These are phyloP conservation scores for Globisporangium abappressorium DNA, from an alignment of 352 stramenopile species.

Conservation along the genomic window DNA sequence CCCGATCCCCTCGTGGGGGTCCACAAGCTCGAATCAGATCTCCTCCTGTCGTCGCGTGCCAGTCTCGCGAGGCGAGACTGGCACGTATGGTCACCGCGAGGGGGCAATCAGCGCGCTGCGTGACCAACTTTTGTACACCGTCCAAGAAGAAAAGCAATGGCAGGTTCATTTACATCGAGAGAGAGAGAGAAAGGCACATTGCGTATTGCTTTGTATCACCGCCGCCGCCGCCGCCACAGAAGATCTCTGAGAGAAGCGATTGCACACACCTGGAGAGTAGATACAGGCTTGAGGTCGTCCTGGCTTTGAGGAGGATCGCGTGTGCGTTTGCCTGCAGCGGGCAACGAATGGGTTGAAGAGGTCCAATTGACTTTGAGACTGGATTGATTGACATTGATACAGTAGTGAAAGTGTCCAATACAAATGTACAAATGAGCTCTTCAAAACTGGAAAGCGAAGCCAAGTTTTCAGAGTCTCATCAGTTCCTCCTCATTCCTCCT, in stretches of 20 bases:
- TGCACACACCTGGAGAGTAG: not conserved
- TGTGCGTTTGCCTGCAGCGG: not conserved
- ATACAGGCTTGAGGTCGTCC: not conserved
- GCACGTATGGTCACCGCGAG: not conserved
- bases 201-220: not conserved
- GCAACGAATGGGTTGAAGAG: not conserved
- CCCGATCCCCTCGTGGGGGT: not conserved
- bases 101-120: not conserved
- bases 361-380: not conserved
- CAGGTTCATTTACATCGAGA: not conserved
- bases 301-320: not conserved
- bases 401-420: too few relatives aligned
- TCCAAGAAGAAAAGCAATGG: not conserved
- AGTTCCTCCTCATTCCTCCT: too few relatives aligned
- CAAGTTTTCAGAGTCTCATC: not conserved
- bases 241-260: not conserved
- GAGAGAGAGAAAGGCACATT: not conserved
- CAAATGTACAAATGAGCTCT: too few relatives aligned
- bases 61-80: not conserved
- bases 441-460: not conserved
- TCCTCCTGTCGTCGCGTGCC: not conserved
- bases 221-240: too few relatives aligned
- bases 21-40: not conserved
- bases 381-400: too few relatives aligned
- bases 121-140: not conserved